A percentile compares a stretch with the other conserved stretches of the same genome.
These are phyloP conservation scores for Colletotrichum horii DNA, from an alignment of 2,329 filamentous ascomycete genomes.

Conservation along the genomic window DNA sequence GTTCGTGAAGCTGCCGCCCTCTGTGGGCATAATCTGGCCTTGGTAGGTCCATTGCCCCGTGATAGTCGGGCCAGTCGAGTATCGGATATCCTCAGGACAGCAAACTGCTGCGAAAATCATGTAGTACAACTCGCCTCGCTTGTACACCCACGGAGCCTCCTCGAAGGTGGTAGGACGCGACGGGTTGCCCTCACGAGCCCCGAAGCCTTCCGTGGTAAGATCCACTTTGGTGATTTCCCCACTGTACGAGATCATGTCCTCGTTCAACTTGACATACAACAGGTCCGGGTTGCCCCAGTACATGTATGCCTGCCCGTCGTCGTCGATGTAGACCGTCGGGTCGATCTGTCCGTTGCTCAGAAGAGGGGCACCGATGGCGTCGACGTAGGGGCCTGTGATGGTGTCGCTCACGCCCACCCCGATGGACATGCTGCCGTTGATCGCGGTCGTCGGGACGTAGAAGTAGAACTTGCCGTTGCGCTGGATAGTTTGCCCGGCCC, in stretches of 20 bases:
- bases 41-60: neutral
- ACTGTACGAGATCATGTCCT: constrained; percentile 43
- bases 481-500: constrained; percentile 35
- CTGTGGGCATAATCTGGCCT: neutral
- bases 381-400: neutral
- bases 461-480: constrained; percentile 38
- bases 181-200: neutral
- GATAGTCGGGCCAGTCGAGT: neutral
- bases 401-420: neutral
- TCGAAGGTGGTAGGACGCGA: neutral
- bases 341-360: constrained; percentile 31
- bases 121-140: neutral
- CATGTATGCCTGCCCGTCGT: constrained; percentile 46
- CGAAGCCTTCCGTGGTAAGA: neutral
- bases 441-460: constrained; percentile 31
- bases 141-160: neutral
- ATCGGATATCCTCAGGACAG: neutral
- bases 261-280: constrained; percentile 43
- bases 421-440: constrained; percentile 19
- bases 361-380: neutral
- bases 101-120: neutral
- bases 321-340: constrained; percentile 45
- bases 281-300: constrained; percentile 26
- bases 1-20: neutral
- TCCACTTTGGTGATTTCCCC: constrained; percentile 11